phyloP scores from a whole-genome alignment of 192 early-diverging fungal genomes.

The Coemansia sp. region DNA sequence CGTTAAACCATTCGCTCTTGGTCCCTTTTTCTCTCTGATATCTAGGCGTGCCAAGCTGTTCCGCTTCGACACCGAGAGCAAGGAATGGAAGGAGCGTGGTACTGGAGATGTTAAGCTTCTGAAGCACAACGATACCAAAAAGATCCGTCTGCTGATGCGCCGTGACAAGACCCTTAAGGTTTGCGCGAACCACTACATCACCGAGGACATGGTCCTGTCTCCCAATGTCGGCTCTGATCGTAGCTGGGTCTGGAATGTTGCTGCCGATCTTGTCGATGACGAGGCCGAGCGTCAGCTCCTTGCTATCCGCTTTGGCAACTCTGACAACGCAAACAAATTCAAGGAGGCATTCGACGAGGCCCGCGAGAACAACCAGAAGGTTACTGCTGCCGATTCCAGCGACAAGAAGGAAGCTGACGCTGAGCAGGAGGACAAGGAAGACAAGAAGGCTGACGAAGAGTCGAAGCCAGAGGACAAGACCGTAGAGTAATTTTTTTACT shows the following conservation, averaged over 20 bases:
- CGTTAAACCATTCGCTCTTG: not conserved
- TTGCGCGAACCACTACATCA: conserved; percentile 97
- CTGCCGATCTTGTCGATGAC: conserved; percentile 89
- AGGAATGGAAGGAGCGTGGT: conserved; percentile 99
- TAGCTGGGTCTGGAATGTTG: conserved; percentile 96
- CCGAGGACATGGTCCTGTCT: conserved; percentile 81
- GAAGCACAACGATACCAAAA: conserved; percentile 85
- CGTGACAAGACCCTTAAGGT: conserved; percentile 98
- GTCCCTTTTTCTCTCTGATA: conserved; percentile 11
- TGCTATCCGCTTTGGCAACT: conserved; percentile 95
- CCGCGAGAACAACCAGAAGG: conserved; percentile 55
- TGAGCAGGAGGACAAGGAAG: conserved; percentile 20
- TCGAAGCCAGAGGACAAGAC: conserved; percentile 9
- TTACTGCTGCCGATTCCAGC: conserved; percentile 16
- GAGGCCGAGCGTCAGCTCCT: conserved; percentile 80
- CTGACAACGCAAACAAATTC: conserved; percentile 92
- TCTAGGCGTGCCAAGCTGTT: conserved; percentile 89
- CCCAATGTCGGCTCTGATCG: conserved; percentile 98
- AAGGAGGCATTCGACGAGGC: conserved; percentile 81
- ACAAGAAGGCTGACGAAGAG: conserved; percentile 24
- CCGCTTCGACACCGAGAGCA: conserved; percentile 87
- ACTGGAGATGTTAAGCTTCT: conserved; percentile 97
- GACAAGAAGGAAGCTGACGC: conserved; percentile 27
- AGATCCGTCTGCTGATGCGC: conserved; percentile 97
- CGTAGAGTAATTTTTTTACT: not conserved